These are phyloP conservation scores for Hypericum androsaemum DNA, from an alignment of 345 rosid genomes.

Conservation along the genomic window DNA sequence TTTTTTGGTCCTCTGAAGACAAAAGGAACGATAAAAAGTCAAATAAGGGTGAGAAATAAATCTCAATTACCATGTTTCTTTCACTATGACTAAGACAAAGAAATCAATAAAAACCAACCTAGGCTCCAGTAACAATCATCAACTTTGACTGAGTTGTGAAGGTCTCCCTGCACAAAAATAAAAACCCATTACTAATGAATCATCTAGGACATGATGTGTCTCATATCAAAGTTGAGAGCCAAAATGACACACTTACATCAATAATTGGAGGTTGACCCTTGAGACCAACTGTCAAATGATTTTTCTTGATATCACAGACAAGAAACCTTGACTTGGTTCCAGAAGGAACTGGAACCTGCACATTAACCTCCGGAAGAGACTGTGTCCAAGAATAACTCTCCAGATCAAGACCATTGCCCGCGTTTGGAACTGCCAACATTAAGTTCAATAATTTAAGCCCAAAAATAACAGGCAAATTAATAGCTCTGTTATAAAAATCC, in stretches of 20 bases:
- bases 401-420: conserved; percentile 81
- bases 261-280: conserved; percentile 73
- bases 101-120: conserved; percentile 35
- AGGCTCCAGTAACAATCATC: conserved; percentile 93
- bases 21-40: neutral
- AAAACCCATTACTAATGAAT: neutral
- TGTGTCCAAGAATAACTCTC: conserved; percentile 90
- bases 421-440: conserved; percentile 56
- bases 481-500: neutral
- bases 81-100: neutral
- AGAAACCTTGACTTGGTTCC: conserved; percentile 73
- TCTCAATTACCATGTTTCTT: neutral
- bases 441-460: neutral
- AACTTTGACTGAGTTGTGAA: conserved; percentile 49
- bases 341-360: conserved; percentile 57
- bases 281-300: conserved; percentile 73
- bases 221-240: neutral
- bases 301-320: conserved; percentile 72
- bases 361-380: conserved; percentile 67
- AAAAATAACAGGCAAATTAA: neutral
- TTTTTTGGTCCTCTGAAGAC: conserved; percentile 53
- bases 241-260: conserved; percentile 43
- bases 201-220: neutral
- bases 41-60: neutral
- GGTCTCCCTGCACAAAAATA: conserved; percentile 53